Base-by-base conservation (phyloP, 208 protist genomes). In the Wallacemonas sp. region DNA sequence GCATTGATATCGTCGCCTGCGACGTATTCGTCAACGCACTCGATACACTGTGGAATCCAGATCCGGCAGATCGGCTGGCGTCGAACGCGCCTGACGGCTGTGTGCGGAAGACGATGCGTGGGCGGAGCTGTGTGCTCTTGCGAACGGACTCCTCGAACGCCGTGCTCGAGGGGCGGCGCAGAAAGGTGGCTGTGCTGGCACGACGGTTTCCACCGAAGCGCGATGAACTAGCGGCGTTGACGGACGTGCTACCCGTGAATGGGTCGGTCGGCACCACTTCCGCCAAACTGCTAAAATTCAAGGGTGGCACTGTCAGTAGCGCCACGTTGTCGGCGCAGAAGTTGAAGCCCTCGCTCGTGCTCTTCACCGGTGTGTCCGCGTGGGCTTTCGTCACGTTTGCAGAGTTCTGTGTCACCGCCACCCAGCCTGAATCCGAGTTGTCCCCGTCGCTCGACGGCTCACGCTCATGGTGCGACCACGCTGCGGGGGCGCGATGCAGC, bases 151-250 rank as follows among this genome's bases (percentile, higher is more conserved):
- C 8, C 50, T 57, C 50, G 32, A 57, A 57, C 4, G 38, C 30
- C 30, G 50, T 57, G 50, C 32, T 57, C 5, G 50, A 57, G 5
- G 50, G 50, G 9, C 50, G 50, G 50, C 50, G 50, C 3, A 57
- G 29, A 21, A 41, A 57, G 29, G 30, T 57, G 12, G 26, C 38
- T 4, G 30, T 39, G 50, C 50, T 57, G 6, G 24, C 2, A 4
- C 50, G 50, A 3, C 50, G 24, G 15, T 8, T 33, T 13, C 50
- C 50, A n/a, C 50, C 50, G 29, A 57, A 57, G 30, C 50, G 50
- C 3, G 32, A 4, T 2, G 50, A 57, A 32, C 50, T 57, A 5
- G 46, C 46, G 10, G 50, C 50, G 50, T 57, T 57, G 0, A 57
- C 50, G n/a, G 50, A 57, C 6, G 29, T 21, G 30, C 50, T 57